A percentile compares a stretch with the other conserved stretches of the same genome.
phyloP scores from a whole-genome alignment of 257 asterid genomes.

The Przewalskia tangutica region DNA sequence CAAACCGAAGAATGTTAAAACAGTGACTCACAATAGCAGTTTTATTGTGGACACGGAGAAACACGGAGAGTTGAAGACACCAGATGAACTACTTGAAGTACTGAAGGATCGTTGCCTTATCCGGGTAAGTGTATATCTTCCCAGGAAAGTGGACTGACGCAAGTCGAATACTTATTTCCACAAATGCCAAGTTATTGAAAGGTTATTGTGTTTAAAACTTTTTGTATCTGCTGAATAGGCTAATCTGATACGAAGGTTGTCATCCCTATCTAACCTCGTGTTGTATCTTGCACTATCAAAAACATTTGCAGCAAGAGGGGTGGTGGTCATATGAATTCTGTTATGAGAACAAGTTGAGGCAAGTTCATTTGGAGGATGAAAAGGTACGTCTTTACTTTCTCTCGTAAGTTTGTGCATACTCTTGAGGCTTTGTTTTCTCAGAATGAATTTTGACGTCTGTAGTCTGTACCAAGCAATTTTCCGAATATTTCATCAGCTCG shows the following conservation, averaged over 20 bases:
- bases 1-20: slow-evolving; percentile 63
- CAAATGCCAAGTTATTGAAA: no score
- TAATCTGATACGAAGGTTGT: no score
- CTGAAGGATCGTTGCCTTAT: slow-evolving; percentile 73
- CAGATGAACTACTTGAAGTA: slow-evolving; percentile 86
- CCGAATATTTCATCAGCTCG: neutral
- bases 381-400: slow-evolving; percentile 40
- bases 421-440: neutral
- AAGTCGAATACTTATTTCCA: neutral
- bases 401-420: neutral
- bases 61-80: slow-evolving; percentile 65
- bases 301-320: slow-evolving; percentile 80
- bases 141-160: no score
- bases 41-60: slow-evolving; percentile 75
- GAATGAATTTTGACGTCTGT: neutral
- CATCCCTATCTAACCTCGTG: no score
- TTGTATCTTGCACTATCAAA: slow-evolving; percentile 12
- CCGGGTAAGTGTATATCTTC: slow-evolving; percentile 37
- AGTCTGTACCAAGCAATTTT: neutral
- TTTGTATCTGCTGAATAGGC: neutral
- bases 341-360: slow-evolving; percentile 61
- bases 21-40: slow-evolving; percentile 71
- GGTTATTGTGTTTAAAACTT: neutral
- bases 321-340: slow-evolving; percentile 99
- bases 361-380: slow-evolving; percentile 78